Percentiles rank a stretch among this genome's conserved stretches.
These are phyloP conservation scores for Camelina hispida DNA, from an alignment of 345 rosid species.

Conservation along the genomic window DNA sequence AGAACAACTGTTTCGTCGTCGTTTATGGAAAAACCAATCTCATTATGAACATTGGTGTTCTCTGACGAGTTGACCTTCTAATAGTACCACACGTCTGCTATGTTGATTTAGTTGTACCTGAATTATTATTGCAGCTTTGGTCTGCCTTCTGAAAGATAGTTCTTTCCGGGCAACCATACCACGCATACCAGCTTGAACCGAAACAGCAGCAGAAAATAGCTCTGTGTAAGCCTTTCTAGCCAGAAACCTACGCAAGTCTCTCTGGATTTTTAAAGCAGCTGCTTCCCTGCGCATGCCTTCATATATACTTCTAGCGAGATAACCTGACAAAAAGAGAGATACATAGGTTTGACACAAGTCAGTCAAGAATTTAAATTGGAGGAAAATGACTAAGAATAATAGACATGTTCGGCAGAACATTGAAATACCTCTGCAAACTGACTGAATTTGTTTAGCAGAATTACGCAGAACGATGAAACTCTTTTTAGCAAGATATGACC, in stretches of 20 bases:
- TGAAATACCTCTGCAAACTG: conserved; percentile 83
- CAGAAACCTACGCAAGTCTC: conserved; percentile 75
- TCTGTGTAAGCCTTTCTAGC: conserved; percentile 80
- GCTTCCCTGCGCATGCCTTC: conserved; percentile 82
- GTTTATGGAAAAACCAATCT: conserved; percentile 3
- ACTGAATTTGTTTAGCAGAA: conserved; percentile 76
- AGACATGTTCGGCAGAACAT: conserved; percentile 2
- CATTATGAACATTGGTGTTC: conserved; percentile 29
- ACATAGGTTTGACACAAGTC: conserved; percentile 8
- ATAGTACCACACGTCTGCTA: not conserved
- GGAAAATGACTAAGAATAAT: not conserved
- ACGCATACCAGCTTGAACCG: conserved; percentile 88
- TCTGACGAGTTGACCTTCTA: conserved; percentile 14
- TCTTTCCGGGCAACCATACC: conserved; percentile 94
- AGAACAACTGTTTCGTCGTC: conserved; percentile 19
- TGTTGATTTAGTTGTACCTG: conserved; percentile 55
- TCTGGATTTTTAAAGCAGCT: conserved; percentile 81
- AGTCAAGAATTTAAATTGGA: not conserved
- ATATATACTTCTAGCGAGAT: conserved; percentile 71
- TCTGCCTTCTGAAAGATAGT: conserved; percentile 73
- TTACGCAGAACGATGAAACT: conserved; percentile 66
- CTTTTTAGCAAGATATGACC: conserved; percentile 86
- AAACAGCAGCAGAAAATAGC: conserved; percentile 62
- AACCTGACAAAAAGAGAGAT: conserved; percentile 56
- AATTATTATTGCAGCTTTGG: conserved; percentile 73